Conservation (phyloP, 2,329 filamentous ascomycete species). For the Colletotrichum eleusines region DNA sequence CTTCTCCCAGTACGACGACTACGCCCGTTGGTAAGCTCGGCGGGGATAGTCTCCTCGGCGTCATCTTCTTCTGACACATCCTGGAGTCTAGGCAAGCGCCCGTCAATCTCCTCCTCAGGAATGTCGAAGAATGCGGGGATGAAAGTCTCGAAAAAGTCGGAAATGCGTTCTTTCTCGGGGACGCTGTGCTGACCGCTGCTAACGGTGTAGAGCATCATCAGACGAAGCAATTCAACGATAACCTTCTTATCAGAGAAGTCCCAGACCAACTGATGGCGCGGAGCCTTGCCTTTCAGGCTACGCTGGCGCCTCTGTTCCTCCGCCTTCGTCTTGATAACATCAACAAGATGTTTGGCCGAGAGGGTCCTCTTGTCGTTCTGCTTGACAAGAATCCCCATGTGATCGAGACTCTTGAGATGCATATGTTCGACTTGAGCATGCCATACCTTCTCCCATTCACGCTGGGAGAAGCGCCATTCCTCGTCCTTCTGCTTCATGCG, state of each 20-base stretch:
- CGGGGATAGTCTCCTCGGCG: conserved; percentile 76
- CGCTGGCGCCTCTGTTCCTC: conserved; percentile 87
- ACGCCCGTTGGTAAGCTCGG: conserved; percentile 77
- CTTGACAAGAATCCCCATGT: conserved; percentile 93
- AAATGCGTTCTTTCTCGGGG: conserved; percentile 79
- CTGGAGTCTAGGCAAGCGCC: conserved; percentile 76
- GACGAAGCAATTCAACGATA: conserved; percentile 70
- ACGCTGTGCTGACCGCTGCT: conserved; percentile 78
- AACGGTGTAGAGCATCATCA: conserved; percentile 74
- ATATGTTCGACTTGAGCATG: conserved; percentile 93
- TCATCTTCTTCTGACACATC: conserved; percentile 82
- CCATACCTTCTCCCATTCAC: conserved; percentile 99
- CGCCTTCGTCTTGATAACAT: conserved; percentile 91
- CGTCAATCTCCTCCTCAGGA: conserved; percentile 75
- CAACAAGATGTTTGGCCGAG: conserved; percentile 88
- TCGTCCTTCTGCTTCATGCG: conserved; percentile 96
- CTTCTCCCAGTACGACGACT: conserved; percentile 81
- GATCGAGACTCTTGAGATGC: conserved; percentile 95
- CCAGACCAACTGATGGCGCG: conserved; percentile 81
- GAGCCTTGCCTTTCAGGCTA: conserved; percentile 69
- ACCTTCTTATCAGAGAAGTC: conserved; percentile 79
- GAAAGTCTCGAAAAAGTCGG: conserved; percentile 82
- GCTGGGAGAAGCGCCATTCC: conserved; percentile 95
- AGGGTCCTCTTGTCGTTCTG: conserved; percentile 91
- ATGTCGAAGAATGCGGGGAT: conserved; percentile 83